These are phyloP conservation scores for Suillus bovinus DNA, from an alignment of 768 basidiomycete species.

Conservation along the genomic window DNA sequence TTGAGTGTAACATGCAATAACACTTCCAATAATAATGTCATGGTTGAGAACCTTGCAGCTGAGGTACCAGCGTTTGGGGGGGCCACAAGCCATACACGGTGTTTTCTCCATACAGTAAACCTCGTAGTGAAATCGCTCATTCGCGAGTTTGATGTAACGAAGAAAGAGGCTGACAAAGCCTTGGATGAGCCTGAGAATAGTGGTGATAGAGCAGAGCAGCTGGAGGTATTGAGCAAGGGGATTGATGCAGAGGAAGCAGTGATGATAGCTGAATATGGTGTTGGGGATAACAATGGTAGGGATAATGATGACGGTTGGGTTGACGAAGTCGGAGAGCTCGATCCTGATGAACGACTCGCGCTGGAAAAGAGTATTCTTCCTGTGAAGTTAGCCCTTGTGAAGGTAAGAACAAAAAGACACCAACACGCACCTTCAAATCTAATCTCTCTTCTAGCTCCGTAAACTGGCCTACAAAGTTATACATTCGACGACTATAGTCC, in stretches of 20 bases:
- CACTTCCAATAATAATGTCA: no score
- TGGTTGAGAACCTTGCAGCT: no score
- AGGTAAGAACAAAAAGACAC: constrained; percentile 15
- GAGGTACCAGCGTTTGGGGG: no score
- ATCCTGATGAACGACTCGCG: constrained; percentile 4
- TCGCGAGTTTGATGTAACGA: neutral
- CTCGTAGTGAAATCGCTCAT: constrained; percentile 14
- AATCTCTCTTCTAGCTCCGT: neutral
- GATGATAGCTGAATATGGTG: neutral
- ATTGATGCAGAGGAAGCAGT: neutral
- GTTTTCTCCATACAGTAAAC: constrained; percentile 14
- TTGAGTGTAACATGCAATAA: constrained; percentile 14
- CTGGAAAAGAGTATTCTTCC: constrained; percentile 9
- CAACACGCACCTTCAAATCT: neutral
- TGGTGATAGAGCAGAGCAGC: no score
- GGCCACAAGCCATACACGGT: no score
- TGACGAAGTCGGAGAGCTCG: neutral
- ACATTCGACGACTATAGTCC: constrained; percentile 23
- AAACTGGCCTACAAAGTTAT: constrained; percentile 16
- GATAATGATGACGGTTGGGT: neutral
- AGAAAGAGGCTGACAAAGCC: neutral
- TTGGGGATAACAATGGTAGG: neutral
- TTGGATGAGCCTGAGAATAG: no score
- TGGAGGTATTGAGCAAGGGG: neutral
- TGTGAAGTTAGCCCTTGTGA: constrained; percentile 15